A percentile compares a stretch with the other conserved stretches of the same genome.
phyloP scores from a whole-genome alignment of 805 yeast species.

The Debaryomyces hansenii region DNA sequence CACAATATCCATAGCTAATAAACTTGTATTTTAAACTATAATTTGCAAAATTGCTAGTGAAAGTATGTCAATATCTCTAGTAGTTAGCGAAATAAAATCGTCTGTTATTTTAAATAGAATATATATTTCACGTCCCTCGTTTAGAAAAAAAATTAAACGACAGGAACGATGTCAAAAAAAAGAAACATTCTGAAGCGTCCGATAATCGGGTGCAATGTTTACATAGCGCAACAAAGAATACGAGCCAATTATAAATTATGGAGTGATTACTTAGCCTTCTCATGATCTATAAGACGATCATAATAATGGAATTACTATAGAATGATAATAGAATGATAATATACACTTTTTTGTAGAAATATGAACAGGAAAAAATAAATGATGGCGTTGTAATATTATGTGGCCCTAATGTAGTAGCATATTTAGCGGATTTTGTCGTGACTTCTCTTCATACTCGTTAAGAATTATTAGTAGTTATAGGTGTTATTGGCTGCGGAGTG shows the following conservation, averaged over 20 bases:
- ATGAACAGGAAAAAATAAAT: not conserved
- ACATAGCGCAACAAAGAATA: not conserved
- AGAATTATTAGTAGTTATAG: too few species aligned
- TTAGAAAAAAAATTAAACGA: slow-evolving; percentile 4
- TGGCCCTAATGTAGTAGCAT: too few species aligned
- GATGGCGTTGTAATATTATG: not conserved
- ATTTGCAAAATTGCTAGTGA: too few species aligned
- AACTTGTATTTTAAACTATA: too few species aligned
- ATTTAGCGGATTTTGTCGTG: too few species aligned
- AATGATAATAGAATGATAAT: not conserved
- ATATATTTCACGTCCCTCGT: not conserved
- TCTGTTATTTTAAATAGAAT: not conserved
- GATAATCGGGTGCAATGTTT: not conserved
- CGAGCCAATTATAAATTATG: not conserved
- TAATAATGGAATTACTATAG: too few species aligned
- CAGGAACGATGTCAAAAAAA: slow-evolving; percentile 3
- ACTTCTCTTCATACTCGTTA: too few species aligned
- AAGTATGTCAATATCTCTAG: too few species aligned
- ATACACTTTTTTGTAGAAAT: not conserved
- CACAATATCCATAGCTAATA: slow-evolving; percentile 75
- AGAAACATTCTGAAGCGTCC: not conserved
- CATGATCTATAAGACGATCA: too few species aligned
- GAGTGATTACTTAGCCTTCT: not conserved
- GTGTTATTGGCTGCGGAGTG: too few species aligned
- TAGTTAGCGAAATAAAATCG: not conserved